Conservation (phyloP, 805 yeast species). For the Millerozyma miso region DNA sequence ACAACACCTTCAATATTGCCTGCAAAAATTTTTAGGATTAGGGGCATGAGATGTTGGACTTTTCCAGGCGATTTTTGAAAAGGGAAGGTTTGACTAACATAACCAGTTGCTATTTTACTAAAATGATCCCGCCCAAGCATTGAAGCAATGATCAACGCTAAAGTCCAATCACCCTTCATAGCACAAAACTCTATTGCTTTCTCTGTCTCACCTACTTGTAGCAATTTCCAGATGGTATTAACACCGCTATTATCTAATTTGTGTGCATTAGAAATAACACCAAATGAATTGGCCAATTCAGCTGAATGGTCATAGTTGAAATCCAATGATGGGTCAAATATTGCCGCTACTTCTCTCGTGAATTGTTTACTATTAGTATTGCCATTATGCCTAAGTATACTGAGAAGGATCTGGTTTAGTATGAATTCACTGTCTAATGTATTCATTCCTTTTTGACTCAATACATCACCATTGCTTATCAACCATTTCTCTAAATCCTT, state of each 20-base stretch:
- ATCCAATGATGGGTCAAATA: slow-evolving; percentile 42
- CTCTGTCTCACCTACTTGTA: slow-evolving; percentile 61
- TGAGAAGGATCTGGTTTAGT: slow-evolving; percentile 26
- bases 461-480: not conserved
- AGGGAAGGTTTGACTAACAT: slow-evolving; percentile 45
- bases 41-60: slow-evolving; percentile 45
- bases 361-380: slow-evolving; percentile 24
- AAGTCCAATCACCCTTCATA: slow-evolving; percentile 65
- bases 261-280: slow-evolving; percentile 33
- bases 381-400: slow-evolving; percentile 28
- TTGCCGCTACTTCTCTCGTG: slow-evolving; percentile 26
- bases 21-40: slow-evolving; percentile 57
- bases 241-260: slow-evolving; percentile 38
- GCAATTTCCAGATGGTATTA: slow-evolving; percentile 28
- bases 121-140: slow-evolving; percentile 60
- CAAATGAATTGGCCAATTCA: slow-evolving; percentile 9
- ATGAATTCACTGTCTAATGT: slow-evolving; percentile 7
- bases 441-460: slow-evolving; percentile 14
- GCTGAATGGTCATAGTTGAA: slow-evolving; percentile 14
- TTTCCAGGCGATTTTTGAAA: slow-evolving; percentile 36
- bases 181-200: slow-evolving; percentile 64
- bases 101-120: slow-evolving; percentile 54
- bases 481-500: slow-evolving; percentile 69
- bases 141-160: slow-evolving; percentile 69
- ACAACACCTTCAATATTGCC: slow-evolving; percentile 58